Conservation (phyloP, 441 rosid genomes). For the Erodium moschatum region DNA sequence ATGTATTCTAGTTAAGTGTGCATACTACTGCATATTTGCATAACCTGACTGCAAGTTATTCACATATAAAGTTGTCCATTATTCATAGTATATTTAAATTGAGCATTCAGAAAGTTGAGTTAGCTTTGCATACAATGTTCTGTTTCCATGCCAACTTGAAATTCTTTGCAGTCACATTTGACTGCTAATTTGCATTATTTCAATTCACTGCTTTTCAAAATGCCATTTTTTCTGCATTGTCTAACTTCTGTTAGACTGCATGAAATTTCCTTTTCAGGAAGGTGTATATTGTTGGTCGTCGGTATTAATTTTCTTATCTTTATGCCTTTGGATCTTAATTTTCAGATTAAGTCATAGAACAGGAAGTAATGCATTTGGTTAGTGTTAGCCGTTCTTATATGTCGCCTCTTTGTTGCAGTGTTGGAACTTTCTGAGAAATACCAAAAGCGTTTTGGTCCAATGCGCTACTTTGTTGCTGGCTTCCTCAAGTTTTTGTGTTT, state of each 20-base stretch:
- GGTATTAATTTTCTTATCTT: neutral
- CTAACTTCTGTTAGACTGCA: neutral
- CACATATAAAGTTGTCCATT: neutral
- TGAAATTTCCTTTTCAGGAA: neutral
- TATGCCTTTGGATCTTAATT: neutral
- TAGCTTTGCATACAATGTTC: neutral
- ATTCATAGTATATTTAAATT: neutral
- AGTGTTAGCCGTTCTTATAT: constrained; percentile 7
- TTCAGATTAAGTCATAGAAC: neutral
- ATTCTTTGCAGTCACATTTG: neutral
- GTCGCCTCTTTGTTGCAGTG: constrained; percentile 41
- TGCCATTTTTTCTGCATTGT: neutral
- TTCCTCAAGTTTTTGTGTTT: constrained; percentile 88
- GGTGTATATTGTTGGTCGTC: neutral
- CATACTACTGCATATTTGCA: neutral
- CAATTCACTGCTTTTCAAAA: neutral
- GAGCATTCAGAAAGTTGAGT: neutral
- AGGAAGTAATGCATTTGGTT: neutral
- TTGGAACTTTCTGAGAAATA: constrained; percentile 90
- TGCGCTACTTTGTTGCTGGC: constrained; percentile 95
- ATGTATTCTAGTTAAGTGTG: neutral
- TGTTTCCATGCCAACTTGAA: neutral
- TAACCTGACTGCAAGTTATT: neutral
- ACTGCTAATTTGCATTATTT: neutral
- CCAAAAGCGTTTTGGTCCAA: constrained; percentile 87